Evolutionary conservation across 257 asterid species (phyloP), one percentile per base, ranked within the genome.

Genomic region (Solanum medicagineum): DNA sequence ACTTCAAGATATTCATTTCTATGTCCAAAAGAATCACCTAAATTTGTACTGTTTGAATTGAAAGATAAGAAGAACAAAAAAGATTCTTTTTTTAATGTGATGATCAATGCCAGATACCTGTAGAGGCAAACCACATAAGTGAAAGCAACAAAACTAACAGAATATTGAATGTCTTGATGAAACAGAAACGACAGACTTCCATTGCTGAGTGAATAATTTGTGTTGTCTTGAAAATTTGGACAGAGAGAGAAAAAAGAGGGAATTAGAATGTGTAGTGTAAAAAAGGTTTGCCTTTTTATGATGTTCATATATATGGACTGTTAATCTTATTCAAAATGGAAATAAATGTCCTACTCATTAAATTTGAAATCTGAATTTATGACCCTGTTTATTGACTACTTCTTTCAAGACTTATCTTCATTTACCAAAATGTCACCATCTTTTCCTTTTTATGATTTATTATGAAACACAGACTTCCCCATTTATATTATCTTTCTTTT

Each of bases 141-240:
- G 87, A 82, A 85, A 75, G 49, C 85, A 85, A 75, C 85, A 86
- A 79, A 0, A 77, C 42, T 11, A 83, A 65, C 83, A 83, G 73
- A 83, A 85, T 75, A 85, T n/a, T 54, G 75, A 83, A 60, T 65
- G 74, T 73, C 32, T 56, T 71, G 59, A 68, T 83, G 85, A 70
- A 83, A 32, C 47, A 42, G 62, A 59, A 54, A 17, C 62, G 63
- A 17, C 62, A 87, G 40, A 42, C 66, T 65, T 55, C 82, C 89
- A 87, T 87, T 54, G 80, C 8, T 53, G 71, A 47, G 51, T 66
- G 19, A 15, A 32, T 2, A 1, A 1, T 5, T 2, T 66, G 45
- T 65, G 32, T 5, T 32, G 9, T 26, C 29, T 14, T 15, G 47
- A 32, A 32, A 32, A 68, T 20, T 57, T 81, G 62, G 83, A 42